These are phyloP conservation scores for Solanum arcanum DNA, from an alignment of 257 asterid genomes.

Conservation along the genomic window DNA sequence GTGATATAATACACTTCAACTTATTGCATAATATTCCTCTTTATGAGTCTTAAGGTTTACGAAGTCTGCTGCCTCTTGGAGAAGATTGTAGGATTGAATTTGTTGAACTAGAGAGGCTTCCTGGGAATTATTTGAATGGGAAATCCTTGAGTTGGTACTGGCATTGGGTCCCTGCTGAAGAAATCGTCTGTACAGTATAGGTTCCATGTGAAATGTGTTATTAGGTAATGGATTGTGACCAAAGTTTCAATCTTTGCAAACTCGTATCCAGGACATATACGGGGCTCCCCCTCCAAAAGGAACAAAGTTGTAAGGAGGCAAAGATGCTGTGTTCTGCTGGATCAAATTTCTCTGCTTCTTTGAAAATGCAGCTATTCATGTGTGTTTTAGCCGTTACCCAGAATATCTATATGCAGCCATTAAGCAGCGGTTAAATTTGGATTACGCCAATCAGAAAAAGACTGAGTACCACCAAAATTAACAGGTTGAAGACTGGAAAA, in stretches of 20 bases:
- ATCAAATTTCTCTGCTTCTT: constrained; percentile 44
- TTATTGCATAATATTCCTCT: neutral
- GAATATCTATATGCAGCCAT: constrained; percentile 25
- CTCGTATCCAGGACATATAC: constrained; percentile 75
- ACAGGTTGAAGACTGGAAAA: neutral
- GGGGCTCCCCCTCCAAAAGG: constrained; percentile 60
- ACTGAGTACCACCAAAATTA: neutral
- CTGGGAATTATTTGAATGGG: constrained; percentile 30
- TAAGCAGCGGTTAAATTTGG: neutral
- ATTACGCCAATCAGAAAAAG: neutral
- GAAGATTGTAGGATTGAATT: neutral
- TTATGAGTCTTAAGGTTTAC: neutral
- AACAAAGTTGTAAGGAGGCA: constrained; percentile 50
- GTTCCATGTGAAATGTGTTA: constrained; percentile 49
- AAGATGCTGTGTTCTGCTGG: constrained; percentile 28
- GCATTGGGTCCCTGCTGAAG: constrained; percentile 44
- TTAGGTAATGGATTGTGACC: constrained; percentile 36
- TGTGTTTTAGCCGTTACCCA: constrained; percentile 57
- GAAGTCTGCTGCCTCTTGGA: neutral
- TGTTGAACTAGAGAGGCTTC: neutral
- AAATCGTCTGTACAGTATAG: constrained; percentile 28
- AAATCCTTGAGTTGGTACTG: constrained; percentile 53
- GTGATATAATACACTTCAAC: neutral
- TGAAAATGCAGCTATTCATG: constrained; percentile 39
- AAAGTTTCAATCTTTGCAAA: constrained; percentile 55